Conservation (phyloP, 371 early-diverging fungal genomes). For the Racocetra persica region DNA sequence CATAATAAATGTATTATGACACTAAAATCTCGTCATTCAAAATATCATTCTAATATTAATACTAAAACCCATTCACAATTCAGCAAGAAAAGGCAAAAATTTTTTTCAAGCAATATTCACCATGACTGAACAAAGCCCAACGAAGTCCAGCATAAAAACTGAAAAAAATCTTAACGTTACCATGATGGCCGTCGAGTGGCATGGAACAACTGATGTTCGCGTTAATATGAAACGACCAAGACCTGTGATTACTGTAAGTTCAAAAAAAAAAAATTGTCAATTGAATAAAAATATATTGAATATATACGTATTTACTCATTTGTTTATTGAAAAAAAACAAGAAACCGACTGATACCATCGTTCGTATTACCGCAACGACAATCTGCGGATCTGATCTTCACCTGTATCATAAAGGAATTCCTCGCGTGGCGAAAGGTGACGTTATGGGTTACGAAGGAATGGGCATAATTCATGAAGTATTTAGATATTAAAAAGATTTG, state of each 20-base stretch:
- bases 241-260: not conserved
- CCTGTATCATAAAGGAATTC: constrained; percentile 63
- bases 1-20: too few relatives aligned
- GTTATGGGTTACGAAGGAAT: constrained; percentile 66
- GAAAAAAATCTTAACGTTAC: too few relatives aligned
- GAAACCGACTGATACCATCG: constrained; percentile 61
- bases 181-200: not conserved
- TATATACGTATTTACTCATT: constrained; percentile 53
- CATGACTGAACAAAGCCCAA: too few relatives aligned
- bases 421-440: constrained; percentile 60
- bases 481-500: not conserved
- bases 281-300: constrained; percentile 61
- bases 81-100: too few relatives aligned
- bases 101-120: too few relatives aligned
- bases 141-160: too few relatives aligned
- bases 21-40: too few relatives aligned
- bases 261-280: constrained; percentile 49
- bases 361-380: constrained; percentile 60
- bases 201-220: not conserved
- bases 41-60: too few relatives aligned
- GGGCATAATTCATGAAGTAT: constrained; percentile 59
- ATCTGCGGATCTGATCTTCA: constrained; percentile 73
- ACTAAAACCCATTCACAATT: too few relatives aligned
- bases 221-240: not conserved
- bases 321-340: constrained; percentile 59